Percentiles rank a stretch among this genome's conserved stretches.
Conservation (phyloP, 148 eudicot species). For the Dysphania ambrosioides region DNA sequence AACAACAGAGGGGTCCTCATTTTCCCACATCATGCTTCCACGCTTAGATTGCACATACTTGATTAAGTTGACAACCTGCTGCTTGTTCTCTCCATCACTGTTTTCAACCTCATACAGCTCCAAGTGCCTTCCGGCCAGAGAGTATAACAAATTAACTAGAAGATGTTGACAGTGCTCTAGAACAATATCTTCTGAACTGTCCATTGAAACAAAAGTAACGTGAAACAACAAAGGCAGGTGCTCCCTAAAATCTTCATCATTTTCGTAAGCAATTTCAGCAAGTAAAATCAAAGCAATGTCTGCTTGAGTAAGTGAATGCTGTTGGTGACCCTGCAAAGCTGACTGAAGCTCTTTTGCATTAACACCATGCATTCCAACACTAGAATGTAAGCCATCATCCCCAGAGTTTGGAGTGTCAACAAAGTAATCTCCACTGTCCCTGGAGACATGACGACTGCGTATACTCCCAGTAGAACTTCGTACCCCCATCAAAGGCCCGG, state of each 20-base stretch:
- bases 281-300: constrained; percentile 94
- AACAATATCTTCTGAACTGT: constrained; percentile 98
- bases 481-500: constrained; percentile 94
- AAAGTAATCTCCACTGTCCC: constrained; percentile 96
- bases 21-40: constrained; percentile 99
- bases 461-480: constrained; percentile 93
- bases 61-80: constrained; percentile 92
- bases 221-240: constrained; percentile 94
- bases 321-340: constrained; percentile 97
- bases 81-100: constrained; percentile 94
- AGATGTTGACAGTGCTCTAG: constrained; percentile 97
- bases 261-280: constrained; percentile 97
- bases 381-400: constrained; percentile 73
- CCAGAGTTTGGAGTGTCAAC: constrained; percentile 98
- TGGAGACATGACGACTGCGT: constrained; percentile 93
- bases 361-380: constrained; percentile 59
- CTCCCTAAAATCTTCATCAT: constrained; percentile 95
- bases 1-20: constrained; percentile 82
- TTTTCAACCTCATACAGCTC: constrained; percentile 94
- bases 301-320: constrained; percentile 91
- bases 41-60: constrained; percentile 97
- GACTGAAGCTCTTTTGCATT: constrained; percentile 97
- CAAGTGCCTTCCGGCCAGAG: constrained; percentile 93
- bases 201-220: constrained; percentile 97
- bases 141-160: constrained; percentile 85